Conservation (phyloP, 2,329 filamentous ascomycete genomes). For the Huntiella decipiens region DNA sequence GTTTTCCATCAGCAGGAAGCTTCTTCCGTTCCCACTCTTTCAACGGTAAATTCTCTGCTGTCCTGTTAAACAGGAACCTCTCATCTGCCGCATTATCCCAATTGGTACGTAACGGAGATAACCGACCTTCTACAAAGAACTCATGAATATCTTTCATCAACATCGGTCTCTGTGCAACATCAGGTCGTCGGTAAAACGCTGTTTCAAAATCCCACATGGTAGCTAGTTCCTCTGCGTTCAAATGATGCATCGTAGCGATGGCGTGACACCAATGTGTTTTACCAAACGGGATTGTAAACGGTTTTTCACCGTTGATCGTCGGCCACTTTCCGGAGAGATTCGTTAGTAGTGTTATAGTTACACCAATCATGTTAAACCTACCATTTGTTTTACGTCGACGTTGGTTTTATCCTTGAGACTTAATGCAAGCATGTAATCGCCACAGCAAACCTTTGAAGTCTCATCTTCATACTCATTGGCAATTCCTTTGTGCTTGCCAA, state of each 20-base stretch:
- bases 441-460: constrained; percentile 27
- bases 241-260: constrained; percentile 36
- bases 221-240: constrained; percentile 30
- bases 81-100: constrained; percentile 36
- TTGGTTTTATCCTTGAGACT: constrained; percentile 27
- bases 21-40: constrained; percentile 13
- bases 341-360: not conserved
- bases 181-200: constrained; percentile 17
- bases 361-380: constrained; percentile 16
- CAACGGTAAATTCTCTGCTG: constrained; percentile 17
- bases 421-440: constrained; percentile 30
- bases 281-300: constrained; percentile 28
- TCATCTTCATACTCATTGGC: constrained; percentile 27
- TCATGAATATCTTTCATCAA: constrained; percentile 29
- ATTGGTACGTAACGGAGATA: constrained; percentile 23
- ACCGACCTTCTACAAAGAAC: constrained; percentile 24
- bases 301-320: constrained; percentile 37
- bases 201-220: constrained; percentile 33
- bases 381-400: constrained; percentile 23
- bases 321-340: constrained; percentile 23
- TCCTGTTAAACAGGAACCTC: constrained; percentile 22
- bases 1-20: constrained; percentile 18
- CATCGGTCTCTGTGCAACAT: constrained; percentile 16
- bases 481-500: constrained; percentile 23
- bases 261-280: constrained; percentile 35